Percentiles rank a stretch among this genome's conserved stretches.
Conservation (phyloP, 352 stramenopile genomes). For the Nothophytophthora sp. region DNA sequence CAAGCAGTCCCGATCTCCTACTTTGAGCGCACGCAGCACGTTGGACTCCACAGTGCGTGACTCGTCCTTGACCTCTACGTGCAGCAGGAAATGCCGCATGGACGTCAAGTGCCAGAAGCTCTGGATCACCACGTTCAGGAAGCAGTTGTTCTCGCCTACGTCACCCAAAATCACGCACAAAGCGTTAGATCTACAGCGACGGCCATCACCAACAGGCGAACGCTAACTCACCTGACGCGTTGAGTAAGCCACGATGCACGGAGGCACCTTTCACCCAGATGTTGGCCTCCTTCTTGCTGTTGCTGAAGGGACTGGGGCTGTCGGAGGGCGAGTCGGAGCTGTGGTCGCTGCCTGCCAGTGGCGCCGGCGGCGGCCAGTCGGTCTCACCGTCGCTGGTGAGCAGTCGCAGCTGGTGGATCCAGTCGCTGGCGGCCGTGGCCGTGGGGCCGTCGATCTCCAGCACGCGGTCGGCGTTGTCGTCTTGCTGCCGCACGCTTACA, state of each 20-base stretch:
- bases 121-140: slow-evolving; percentile 91
- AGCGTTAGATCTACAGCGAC: background rate
- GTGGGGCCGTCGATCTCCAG: slow-evolving; percentile 73
- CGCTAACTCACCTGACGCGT: slow-evolving; percentile 36
- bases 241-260: slow-evolving; percentile 78
- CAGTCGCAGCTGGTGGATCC: slow-evolving; percentile 67
- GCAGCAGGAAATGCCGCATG: slow-evolving; percentile 83
- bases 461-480: slow-evolving; percentile 75
- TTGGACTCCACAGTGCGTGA: slow-evolving; percentile 70
- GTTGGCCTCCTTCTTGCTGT: slow-evolving; percentile 61
- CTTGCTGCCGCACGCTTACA: slow-evolving; percentile 67
- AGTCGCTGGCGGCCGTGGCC: slow-evolving; percentile 61
- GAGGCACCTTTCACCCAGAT: slow-evolving; percentile 84
- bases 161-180: background rate
- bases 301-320: slow-evolving; percentile 12
- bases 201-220: background rate
- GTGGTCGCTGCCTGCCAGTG: slow-evolving; percentile 29
- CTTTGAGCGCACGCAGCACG: slow-evolving; percentile 71
- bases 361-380: slow-evolving; percentile 31
- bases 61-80: slow-evolving; percentile 87
- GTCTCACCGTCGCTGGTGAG: slow-evolving; percentile 49
- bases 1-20: no score
- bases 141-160: slow-evolving; percentile 90
- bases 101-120: slow-evolving; percentile 91
- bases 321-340: slow-evolving; percentile 27